Evolutionary conservation across 2,329 filamentous ascomycete species (phyloP), one percentile per base, ranked within the genome.

Genomic region (Leptodontidium sp.): DNA sequence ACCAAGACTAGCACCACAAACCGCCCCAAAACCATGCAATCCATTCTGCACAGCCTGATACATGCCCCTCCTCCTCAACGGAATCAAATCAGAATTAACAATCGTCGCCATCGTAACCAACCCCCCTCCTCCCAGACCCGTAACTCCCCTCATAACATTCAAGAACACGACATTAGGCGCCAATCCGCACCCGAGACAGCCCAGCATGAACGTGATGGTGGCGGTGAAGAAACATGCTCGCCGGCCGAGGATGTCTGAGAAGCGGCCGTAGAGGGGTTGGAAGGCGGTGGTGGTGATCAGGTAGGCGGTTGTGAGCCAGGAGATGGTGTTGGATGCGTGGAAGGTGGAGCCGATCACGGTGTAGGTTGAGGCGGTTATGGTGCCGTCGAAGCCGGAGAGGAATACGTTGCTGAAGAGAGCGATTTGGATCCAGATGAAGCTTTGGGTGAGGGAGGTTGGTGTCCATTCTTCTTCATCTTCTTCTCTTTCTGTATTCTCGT

Each of bases 281-380:
- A 93, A 90, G 1, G 90, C 89, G 0, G 91, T 92, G 6, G 86
- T 89, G 0, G 90, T 92, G 67, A 93, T 82, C 26, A 93, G 83
- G 74, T 93, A 93, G 0, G 90, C 87, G 0, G 91, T 93, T 0
- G 90, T 91, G 26, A 93, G 81, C 91, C 91, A 93, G 0, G 90
- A 92, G 1, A 91, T 90, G 12, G 88, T 87, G 75, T 93, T 92
- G 12, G 90, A 89, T 2, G 90, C 87, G 71, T 88, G 83, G 75
- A 93, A 93, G 73, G 92, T 87, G n/a, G 90, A 92, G 57, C 89
- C 91, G 72, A 93, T 92, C 64, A 91, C 87, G 2, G 90, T 89
- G 76, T 93, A 91, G 1, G 88, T 91, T 1, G 91, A 88, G 0
- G 90, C 91, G 77, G 91, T 93, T 66, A 93, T 84, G 0, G 91